phyloP scores from a whole-genome alignment of 2,329 filamentous ascomycete genomes.

The Botrytis fabae region DNA sequence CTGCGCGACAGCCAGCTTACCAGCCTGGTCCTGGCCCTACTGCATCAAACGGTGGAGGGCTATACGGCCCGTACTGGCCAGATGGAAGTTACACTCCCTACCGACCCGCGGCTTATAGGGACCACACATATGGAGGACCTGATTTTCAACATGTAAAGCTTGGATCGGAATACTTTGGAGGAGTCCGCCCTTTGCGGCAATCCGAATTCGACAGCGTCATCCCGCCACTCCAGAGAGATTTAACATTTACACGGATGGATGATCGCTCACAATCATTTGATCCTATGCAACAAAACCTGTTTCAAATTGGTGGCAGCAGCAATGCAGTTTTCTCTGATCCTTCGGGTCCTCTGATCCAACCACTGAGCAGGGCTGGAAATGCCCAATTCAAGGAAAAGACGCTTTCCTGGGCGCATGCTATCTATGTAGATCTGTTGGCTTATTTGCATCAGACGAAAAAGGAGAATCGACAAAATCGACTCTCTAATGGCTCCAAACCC shows the following conservation, averaged over 20 bases:
- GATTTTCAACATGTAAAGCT: slow-evolving; percentile 11
- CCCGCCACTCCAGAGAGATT: slow-evolving; percentile 9
- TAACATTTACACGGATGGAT: slow-evolving; percentile 6
- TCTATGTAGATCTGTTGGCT: slow-evolving; percentile 69
- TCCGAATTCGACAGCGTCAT: slow-evolving; percentile 24
- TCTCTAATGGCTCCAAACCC: slow-evolving; percentile 40
- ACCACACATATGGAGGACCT: slow-evolving; percentile 46
- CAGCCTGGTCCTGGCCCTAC: slow-evolving; percentile 59
- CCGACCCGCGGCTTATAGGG: slow-evolving; percentile 56
- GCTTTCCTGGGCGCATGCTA: slow-evolving; percentile 67
- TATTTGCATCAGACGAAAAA: slow-evolving; percentile 63
- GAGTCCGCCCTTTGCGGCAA: slow-evolving; percentile 18
- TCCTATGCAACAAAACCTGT: slow-evolving; percentile 17
- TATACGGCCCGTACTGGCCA: slow-evolving; percentile 63
- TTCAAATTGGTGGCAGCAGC: slow-evolving; percentile 17
- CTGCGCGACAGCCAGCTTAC: slow-evolving; percentile 58
- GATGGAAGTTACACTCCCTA: slow-evolving; percentile 57
- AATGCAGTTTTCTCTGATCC: slow-evolving; percentile 24
- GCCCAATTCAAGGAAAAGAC: slow-evolving; percentile 66
- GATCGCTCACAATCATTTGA: slow-evolving; percentile 19
- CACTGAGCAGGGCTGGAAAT: slow-evolving; percentile 37
- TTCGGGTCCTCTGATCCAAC: slow-evolving; percentile 32
- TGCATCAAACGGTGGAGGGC: slow-evolving; percentile 55
- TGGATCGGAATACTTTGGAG: slow-evolving; percentile 20
- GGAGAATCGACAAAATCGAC: slow-evolving; percentile 41